Percentiles rank a stretch among this genome's conserved stretches.
phyloP scores from a whole-genome alignment of 805 yeast genomes.

The Komagataella phaffii region DNA sequence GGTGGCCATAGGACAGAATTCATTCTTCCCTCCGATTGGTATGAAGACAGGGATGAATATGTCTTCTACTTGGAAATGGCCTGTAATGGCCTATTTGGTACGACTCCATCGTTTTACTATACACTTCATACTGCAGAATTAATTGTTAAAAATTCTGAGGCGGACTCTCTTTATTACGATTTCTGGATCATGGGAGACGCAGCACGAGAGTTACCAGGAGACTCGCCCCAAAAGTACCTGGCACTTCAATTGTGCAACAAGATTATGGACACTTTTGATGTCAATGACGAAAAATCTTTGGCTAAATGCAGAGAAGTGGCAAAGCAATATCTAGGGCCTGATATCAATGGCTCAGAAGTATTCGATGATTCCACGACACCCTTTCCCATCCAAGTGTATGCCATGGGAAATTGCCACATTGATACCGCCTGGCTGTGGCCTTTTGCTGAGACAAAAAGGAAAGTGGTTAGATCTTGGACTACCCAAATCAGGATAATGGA shows the following conservation, averaged over 20 bases:
- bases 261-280: conserved; percentile 78
- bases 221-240: conserved; percentile 69
- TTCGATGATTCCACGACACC: conserved; percentile 27
- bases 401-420: conserved; percentile 90
- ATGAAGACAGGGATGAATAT: conserved; percentile 35
- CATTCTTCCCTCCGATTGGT: conserved; percentile 45
- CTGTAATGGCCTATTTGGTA: conserved; percentile 86
- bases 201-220: conserved; percentile 69
- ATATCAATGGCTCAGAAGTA: conserved; percentile 54
- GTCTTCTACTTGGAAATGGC: conserved; percentile 76
- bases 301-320: conserved; percentile 56
- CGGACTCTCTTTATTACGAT: conserved; percentile 66
- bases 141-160: conserved; percentile 68
- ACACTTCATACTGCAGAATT: conserved; percentile 58
- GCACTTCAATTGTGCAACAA: conserved; percentile 72
- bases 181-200: conserved; percentile 87
- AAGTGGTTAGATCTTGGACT: conserved; percentile 91
- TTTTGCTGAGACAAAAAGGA: conserved; percentile 91
- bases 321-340: conserved; percentile 45
- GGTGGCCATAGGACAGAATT: conserved; percentile 74
- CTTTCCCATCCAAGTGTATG: conserved; percentile 48
- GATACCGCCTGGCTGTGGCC: conserved; percentile 99
- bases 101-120: conserved; percentile 52
- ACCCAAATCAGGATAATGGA: conserved; percentile 79
- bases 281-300: conserved; percentile 44